Evolutionary conservation across 768 basidiomycete species (phyloP), one percentile per base, ranked within the genome.

Genomic region (Coprinellus micaceus): DNA sequence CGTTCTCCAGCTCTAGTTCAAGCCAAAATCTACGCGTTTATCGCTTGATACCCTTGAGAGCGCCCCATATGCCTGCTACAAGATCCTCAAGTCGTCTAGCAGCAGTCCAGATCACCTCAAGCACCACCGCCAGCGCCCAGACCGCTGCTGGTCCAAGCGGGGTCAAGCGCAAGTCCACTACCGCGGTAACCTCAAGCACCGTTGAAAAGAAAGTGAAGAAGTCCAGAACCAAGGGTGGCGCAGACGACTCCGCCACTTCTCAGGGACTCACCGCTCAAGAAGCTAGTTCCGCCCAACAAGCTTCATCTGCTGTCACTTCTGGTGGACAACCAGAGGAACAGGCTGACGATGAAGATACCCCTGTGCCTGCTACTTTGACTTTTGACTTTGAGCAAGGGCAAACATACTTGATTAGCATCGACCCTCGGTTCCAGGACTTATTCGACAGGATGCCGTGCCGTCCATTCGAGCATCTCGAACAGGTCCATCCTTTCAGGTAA

Each of bases 371-470:
- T 1, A 71, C 78, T 7, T 78, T 94, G 30, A 79, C 80, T 5
- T 95, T 95, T 71, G 80, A 82, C n/a, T 85, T 92, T 60, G 81
- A 85, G 45, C 82, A 84, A 7, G 93, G 90, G 1, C 90, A 85
- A 65, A 53, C 72, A 13, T 91, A 95, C 64, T 80, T 95, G 29
- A 81, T 84, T 54, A 53, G 61, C 2, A 79, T 76, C 6, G 94
- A 95, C 63, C 64, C 74, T 11, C 83, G 94, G 3, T 97, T 94
- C 70, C 73, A 74, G 51, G 78, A 81, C 37, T 58, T 95, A 10
- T 94, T 95, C 68, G 61, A 68, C 24, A 75, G 78, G 49, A 70
- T 90, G 64, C 72, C 73, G 40, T 94, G 91, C 70, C 86, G 81
- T 60, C 92, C 93, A 1, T 97, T 84, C 67, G 82, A 90, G 64